Base-by-base conservation (phyloP, 768 basidiomycete genomes). In the Phanerochaete sordida region DNA sequence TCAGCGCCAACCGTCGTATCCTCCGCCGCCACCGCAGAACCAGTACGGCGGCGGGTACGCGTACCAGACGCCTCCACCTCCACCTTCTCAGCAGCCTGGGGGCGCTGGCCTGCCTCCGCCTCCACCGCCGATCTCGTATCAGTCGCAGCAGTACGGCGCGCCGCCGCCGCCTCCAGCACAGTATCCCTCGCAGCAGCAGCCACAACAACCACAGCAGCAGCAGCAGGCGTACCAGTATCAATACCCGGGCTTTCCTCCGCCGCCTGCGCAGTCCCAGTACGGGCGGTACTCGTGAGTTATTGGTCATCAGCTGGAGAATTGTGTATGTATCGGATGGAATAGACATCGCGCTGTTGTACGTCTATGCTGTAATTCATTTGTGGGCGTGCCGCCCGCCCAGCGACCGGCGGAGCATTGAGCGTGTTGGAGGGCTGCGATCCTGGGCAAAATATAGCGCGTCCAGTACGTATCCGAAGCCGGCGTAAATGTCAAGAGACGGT, bases 21-120 rank as follows among this genome's bases (percentile, higher is more conserved):
- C 62, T 0, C 67, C 69, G 1, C 67, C 69, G 1, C 51, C 65
- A 3, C 50, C 63, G n/a, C 66, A 66, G 61, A 62, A 58, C 1
- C 55, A 57, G 51, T 67, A 68, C 26, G 30, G 37, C 8, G 55
- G 33, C 13, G 33, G 33, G 33, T 45, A 56, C 27, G 35, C 15
- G 2, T 65, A 65, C 45, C 65, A 62, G 30, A 49, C 59, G 13
- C 61, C 58, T 3, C 63, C 65, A 1, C 64, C 65, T 3, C 56
- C 68, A 9, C 43, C 58, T n/a, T 39, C 61, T 9, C 59, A 59
- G 30, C 33, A 59, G 7, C 60, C 50, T 11, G 27, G 46, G 3
- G 48, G 48, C 21, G 9, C 60, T 1, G 27, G 12, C 19, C 49
- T 63, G 12, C 64, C 64, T 12, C 62, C 65, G 28, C 66, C 66